Base-by-base conservation (phyloP, 1,284 basidiomycete genomes). In the Ceratobasidium sp. region DNA sequence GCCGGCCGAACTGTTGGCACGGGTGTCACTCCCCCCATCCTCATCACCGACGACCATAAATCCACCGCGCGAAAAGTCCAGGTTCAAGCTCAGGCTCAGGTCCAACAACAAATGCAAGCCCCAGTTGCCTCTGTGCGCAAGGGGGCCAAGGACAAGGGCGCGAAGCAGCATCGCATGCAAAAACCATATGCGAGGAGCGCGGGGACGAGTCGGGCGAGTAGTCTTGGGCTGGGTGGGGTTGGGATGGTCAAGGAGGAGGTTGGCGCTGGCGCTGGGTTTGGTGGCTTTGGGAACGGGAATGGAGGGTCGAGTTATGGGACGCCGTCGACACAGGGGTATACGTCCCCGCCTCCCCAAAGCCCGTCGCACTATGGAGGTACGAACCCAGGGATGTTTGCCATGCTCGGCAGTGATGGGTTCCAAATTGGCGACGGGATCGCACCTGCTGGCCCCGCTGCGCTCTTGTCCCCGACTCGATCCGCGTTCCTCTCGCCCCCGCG, bases 31-130 rank as follows among this genome's bases (percentile, higher is more conserved):
- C 90, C 91, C 37, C 95, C 97, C 1, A 97, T 99, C 80, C 97
- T 99, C 91, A 99, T 99, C 79, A 99, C 97, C 2, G 98, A 99
- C 83, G 98, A 99, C 82, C 96, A 98, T 84, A 98, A 98, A 84
- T 95, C 94, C 46, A 89, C 87, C 6, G 41, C 64, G 29, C 34
- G 51, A 37, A 43, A 75, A 74, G 59, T 71, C n/a, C 39, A 78
- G 71, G 65, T 68, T 49, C 53, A 77, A 6, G 56, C 22, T 2
- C 58, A 9, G 58, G 22, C n/a, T n/a, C n/a, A n/a, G n/a, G n/a
- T n/a, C n/a, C n/a, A n/a, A n/a, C 46, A 22, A 8, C 22, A 27
- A 24, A 8, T 53, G 11, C 27, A n/a, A 13, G 7, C 37, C 16
- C 27, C 46, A 2, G 62, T 41, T n/a, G 16, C 43, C 13, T n/a